These are phyloP conservation scores for Aspergillus candidus DNA, from an alignment of 2,329 filamentous ascomycete species.

Conservation along the genomic window DNA sequence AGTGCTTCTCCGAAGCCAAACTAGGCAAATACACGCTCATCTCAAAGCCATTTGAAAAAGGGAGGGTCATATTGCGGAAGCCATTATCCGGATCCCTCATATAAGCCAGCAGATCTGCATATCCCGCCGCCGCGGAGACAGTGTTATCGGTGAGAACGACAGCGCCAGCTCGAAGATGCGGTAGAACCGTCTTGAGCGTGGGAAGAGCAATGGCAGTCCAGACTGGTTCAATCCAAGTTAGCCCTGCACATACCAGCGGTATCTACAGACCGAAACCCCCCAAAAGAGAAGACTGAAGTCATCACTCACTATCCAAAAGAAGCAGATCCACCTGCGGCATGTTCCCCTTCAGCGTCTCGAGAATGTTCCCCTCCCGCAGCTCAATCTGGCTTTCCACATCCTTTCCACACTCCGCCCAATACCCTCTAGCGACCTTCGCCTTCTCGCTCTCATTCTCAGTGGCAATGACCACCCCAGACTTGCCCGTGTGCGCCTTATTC, in stretches of 20 bases:
- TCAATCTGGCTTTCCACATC: constrained; percentile 49
- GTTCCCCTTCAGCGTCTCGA: constrained; percentile 49
- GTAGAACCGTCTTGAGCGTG: constrained; percentile 32
- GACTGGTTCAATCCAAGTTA: constrained; percentile 22
- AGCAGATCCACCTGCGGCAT: constrained; percentile 51
- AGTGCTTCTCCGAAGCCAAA: no score
- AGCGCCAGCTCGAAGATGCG: constrained; percentile 30
- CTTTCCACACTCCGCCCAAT: constrained; percentile 50
- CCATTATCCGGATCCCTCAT: constrained; percentile 43
- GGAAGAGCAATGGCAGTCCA: constrained; percentile 37
- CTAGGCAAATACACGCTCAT: constrained; percentile 34
- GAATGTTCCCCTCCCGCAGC: constrained; percentile 52
- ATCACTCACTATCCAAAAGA: constrained; percentile 54
- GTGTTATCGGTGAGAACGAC: constrained; percentile 37
- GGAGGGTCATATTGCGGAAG: constrained; percentile 47
- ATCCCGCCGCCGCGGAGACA: constrained; percentile 27
- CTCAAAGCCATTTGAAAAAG: constrained; percentile 46
- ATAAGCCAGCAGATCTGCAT: constrained; percentile 45
- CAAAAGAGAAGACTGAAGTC: not conserved
- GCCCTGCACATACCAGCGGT: not conserved
- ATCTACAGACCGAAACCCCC: not conserved
- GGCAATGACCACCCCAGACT: constrained; percentile 48
- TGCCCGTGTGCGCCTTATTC: constrained; percentile 34
- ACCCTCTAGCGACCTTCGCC: constrained; percentile 44
- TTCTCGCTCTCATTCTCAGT: constrained; percentile 56